Evolutionary conservation across 139 green algal species (phyloP), one percentile per base, ranked within the genome.

Genomic region (Deuterostichococcus epilithicus): DNA sequence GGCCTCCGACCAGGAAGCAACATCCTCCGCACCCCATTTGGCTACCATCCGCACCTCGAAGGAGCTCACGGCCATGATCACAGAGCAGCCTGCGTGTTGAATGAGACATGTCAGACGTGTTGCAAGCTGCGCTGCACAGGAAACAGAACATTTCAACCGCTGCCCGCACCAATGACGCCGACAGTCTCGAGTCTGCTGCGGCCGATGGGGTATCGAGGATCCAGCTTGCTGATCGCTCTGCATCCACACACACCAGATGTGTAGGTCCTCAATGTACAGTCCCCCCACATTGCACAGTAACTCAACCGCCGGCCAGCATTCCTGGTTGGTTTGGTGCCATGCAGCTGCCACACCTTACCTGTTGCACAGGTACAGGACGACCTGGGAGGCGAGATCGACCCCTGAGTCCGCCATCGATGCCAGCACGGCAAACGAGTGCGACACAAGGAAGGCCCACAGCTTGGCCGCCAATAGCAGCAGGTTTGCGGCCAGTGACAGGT

Each of bases 101-200:
- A 38, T 2, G 2, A 39, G 3, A 38, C 66, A 5, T 25, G n/a
- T 30, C 3, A 3, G 28, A 67, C 25, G 25, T 26, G 26, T 2
- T 26, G 2, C 25, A 25, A 3, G 58, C 26, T 32, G 58, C 28
- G 58, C 26, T 25, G 58, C 25, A 2, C 25, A 67, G 25, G 58
- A 67, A 26, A 26, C 2, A 3, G 58, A 1, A 2, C 58, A 26
- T 26, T 32, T 25, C 25, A 67, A 25, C 28, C 25, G 25, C 26
- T 26, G 28, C 25, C 58, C 26, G 58, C 58, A 25, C 26, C 83
- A 28, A 91, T 79, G 33, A 91, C 85, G 18, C 87, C 88, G 4
- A 95, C 83, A 5, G 89, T 87, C 76, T 95, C 87, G 59, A 95
- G 79, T 20, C 89, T 65, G 0, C 87, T 83, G 52, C 87, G 87